Percentiles rank a stretch among this genome's conserved stretches.
Evolutionary conservation across 257 asterid genomes (phyloP).

Genomic region (Ballota nigra): DNA sequence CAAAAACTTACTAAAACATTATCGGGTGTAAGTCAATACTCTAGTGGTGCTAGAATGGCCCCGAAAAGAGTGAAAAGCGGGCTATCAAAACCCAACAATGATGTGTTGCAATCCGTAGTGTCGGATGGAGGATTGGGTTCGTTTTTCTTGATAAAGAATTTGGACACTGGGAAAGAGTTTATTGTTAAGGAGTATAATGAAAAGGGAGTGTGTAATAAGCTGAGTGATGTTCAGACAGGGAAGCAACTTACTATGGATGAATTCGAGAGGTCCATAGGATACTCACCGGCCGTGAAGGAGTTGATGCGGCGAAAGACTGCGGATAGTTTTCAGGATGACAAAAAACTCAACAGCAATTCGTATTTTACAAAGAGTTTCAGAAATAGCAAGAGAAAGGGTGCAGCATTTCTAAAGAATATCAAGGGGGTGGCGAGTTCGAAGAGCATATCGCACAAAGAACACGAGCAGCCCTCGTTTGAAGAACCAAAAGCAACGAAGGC

Average conservation of each 20-base stretch:
- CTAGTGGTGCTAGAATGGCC: constrained; percentile 33
- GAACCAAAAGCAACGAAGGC: constrained; percentile 28
- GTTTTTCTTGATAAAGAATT: constrained; percentile 76
- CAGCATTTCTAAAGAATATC: constrained; percentile 67
- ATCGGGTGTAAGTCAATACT: constrained; percentile 47
- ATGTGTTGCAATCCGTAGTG: constrained; percentile 18
- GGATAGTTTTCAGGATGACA: constrained; percentile 27
- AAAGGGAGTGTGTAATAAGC: constrained; percentile 79
- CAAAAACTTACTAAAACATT: constrained; percentile 74
- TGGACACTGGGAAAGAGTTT: constrained; percentile 90
- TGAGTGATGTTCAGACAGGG: constrained; percentile 87
- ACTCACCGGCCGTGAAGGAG: constrained; percentile 82
- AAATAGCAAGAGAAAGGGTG: constrained; percentile 77
- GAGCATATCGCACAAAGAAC: constrained; percentile 54
- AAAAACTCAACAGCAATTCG: constrained; percentile 44
- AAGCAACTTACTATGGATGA: constrained; percentile 86
- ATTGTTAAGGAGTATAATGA: constrained; percentile 74
- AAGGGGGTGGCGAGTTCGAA: constrained; percentile 47
- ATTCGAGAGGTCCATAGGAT: constrained; percentile 78
- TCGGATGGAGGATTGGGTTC: constrained; percentile 44
- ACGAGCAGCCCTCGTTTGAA: constrained; percentile 32
- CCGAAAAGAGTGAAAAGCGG: constrained; percentile 24
- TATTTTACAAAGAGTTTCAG: constrained; percentile 64
- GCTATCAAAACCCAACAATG: constrained; percentile 26
- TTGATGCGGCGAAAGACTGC: constrained; percentile 57